Evolutionary conservation across 2,329 filamentous ascomycete species (phyloP), one percentile per base, ranked within the genome.

Genomic region (Hirsutella thompsonii): DNA sequence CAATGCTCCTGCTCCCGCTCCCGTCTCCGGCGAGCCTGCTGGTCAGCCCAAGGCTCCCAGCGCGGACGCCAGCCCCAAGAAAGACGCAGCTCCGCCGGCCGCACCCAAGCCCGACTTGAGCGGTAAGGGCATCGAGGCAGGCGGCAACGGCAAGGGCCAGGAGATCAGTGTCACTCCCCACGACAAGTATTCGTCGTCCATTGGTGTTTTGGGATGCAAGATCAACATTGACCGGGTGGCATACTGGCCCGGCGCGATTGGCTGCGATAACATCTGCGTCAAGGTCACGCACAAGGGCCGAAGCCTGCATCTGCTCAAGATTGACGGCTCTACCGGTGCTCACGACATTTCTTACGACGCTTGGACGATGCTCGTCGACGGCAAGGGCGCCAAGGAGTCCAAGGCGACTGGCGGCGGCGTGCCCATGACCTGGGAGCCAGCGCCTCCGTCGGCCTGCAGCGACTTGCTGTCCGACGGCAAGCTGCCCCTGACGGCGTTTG

Each of bases 301-400:
- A 44, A 62, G 58, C 32, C 55, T 80, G 42, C 66, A 75, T 49
- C 71, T 86, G 41, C 67, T 79, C 45, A 67, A 67, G 54, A 60
- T 79, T 46, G 75, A 78, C 61, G 56, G 62, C 39, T 77, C 73
- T 0, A 63, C 61, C 33, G 73, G 72, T 38, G 74, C 73, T 40
- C 55, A 74, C 55, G 75, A 79, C 56, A 68, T 79, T 59, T 68
- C 63, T 43, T 79, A 78, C 61, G 74, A 78, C 46, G 73, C 74
- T 38, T 79, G 72, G 71, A 76, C 75, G 63, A 70, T 70, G 51
- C 70, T 79, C 33, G 56, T 57, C 49, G 70, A 64, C 28, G 73
- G 73, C 47, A 50, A 64, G 45, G 61, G 63, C 11, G 74, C 73
- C 33, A 60, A 56, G 8, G 53, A 62, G 13, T 52, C 62, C 43